Evolutionary conservation across 331 rosid genomes (phyloP), one percentile per base, ranked within the genome.

Genomic region (Quercus tomentella): DNA sequence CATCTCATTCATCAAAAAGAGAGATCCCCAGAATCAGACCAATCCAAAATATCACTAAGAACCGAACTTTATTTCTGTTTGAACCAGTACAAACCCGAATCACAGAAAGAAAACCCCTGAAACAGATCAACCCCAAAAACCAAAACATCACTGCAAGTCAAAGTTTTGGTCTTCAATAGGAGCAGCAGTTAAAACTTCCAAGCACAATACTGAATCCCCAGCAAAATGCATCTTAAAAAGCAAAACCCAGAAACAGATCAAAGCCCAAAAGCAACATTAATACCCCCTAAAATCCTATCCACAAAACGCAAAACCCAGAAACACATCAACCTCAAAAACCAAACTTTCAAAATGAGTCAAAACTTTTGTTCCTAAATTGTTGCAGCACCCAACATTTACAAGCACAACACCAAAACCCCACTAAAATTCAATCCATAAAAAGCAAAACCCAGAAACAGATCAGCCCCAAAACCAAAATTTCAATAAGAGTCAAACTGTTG

Each of bases 131-230:
- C 63, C 61, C 73, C 16, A 72, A 71, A 62, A 58, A 55, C 23
- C 21, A 45, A 70, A 76, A n/a, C 41, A 41, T 57, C 2, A 79
- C 68, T n/a, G 76, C 4, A 79, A 67, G 73, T 45, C 70, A 68
- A 75, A 33, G 7, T 71, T 52, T 56, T 66, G 30, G 20, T 30
- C 3, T 66, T 22, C 35, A 33, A 74, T 26, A 20, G 21, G 22
- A 76, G 25, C 68, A 3, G 72, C 45, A 60, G 18, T 30, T 12
- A 35, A 35, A 80, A 49, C 17, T 12, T 33, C 12, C n/a, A 26
- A 65, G 20, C 35, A 37, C 57, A 82, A 49, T 45, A 78, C 21
- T 33, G n/a, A 26, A 17, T 65, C 51, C 62, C 25, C 30, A 62
- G 30, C 49, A 5, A 62, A 54, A 21, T 35, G 18, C 57, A 65